Base-by-base conservation (phyloP, 1,284 basidiomycete genomes). In the Ceratobasidium sp. region DNA sequence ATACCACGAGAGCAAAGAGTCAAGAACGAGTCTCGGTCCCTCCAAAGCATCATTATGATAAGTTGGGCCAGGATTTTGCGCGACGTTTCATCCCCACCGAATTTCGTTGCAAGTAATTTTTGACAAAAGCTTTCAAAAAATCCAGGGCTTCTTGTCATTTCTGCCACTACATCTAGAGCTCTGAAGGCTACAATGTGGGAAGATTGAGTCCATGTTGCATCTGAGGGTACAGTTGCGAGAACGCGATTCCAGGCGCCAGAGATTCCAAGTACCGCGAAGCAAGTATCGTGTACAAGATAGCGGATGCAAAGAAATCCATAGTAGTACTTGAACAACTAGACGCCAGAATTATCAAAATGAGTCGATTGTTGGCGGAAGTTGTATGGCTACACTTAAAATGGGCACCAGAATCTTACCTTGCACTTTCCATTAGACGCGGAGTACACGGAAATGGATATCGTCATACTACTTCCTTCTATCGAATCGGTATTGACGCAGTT, bases 241-340 rank as follows among this genome's bases (percentile, higher is more conserved):
- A 34, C 21, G 1, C 10, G 10, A 26, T 23, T 12, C 23, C 14
- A 23, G 14, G 18, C 39, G 8, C 23, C 21, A 2, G 57, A 16
- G 16, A n/a, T 18, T 9, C 16, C 8, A 26, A 59, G 34, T 8
- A 41, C 23, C 12, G 34, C 57, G n/a, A 59, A 10, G 23, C 34
- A 41, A 23, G 32, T 23, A 12, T n/a, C 32, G n/a, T 58, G 55
- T 4, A 58, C n/a, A 32, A 58, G 14, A 36, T 36, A 58, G 16
- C 30, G 55, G n/a, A 58, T 21, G 34, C 55, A 58, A 5, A 58
- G n/a, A 32, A 36, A 58, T n/a, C 50, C 55, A 36, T 58, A 58
- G 55, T 58, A 58, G 32, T 58, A 18, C 34, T 58, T 34, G 32
- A 58, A 58, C 3, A 53, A n/a, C 46, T 48, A 18, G 6, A 23